Conservation (phyloP, 169 alveolate genomes). For the Cyclospora cayetanensis region DNA sequence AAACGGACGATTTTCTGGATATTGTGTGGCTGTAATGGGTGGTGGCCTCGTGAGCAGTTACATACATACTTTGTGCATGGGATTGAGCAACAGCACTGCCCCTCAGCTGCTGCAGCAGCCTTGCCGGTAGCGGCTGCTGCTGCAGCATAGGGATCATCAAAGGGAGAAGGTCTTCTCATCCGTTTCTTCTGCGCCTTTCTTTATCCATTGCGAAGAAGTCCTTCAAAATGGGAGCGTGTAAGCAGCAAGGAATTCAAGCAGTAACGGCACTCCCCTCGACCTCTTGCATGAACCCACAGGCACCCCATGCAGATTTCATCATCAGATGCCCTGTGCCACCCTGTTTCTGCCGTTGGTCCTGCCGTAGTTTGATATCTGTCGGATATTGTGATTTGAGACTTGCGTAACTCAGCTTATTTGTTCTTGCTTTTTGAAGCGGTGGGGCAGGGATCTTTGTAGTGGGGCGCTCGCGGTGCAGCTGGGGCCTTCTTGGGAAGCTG, state of each 20-base stretch:
- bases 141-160: not conserved
- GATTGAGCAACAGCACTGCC: too few species aligned
- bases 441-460: too few species aligned
- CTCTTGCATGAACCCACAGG: not conserved
- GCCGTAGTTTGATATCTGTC: not conserved
- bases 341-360: not conserved
- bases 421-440: too few species aligned
- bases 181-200: not conserved
- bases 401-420: too few species aligned
- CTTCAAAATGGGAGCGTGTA: not conserved
- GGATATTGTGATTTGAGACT: too few species aligned
- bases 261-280: not conserved
- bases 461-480: too few species aligned
- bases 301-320: not conserved
- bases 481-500: too few species aligned
- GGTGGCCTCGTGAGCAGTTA: too few species aligned
- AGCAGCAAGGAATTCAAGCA: not conserved
- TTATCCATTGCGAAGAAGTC: not conserved
- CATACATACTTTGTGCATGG: too few species aligned
- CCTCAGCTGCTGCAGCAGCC: constrained; percentile 20
- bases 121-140: not conserved
- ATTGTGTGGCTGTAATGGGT: too few species aligned
- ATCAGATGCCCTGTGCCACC: not conserved
- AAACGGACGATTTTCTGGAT: too few species aligned
- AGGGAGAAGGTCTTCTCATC: not conserved